A percentile compares a stretch with the other conserved stretches of the same genome.
Evolutionary conservation across 106 monocot species (phyloP).

Genomic region (Allium fistulosum): DNA sequence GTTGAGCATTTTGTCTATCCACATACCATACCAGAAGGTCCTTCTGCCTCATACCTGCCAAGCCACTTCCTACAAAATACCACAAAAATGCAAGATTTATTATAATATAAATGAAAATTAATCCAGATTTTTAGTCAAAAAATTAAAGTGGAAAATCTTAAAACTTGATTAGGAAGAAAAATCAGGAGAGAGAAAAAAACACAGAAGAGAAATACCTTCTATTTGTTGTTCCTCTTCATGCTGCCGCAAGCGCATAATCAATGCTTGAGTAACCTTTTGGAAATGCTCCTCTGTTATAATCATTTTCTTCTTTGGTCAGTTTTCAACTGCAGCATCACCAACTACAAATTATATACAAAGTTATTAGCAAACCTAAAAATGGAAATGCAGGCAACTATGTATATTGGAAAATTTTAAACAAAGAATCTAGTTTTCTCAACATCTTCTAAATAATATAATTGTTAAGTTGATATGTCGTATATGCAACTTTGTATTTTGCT

Average conservation of each 20-base stretch:
- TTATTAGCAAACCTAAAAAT: not conserved
- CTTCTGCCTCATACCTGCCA: constrained; percentile 92
- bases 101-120: not conserved
- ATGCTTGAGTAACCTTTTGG: constrained; percentile 80
- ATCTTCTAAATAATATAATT: no score
- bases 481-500: no score
- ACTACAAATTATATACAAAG: constrained; percentile 8
- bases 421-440: no score
- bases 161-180: not conserved
- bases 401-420: not conserved
- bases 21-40: constrained; percentile 93
- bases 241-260: constrained; percentile 73
- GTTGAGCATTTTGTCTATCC: constrained; percentile 63
- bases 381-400: not conserved
- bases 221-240: constrained; percentile 69
- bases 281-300: constrained; percentile 85
- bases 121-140: not conserved
- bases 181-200: not conserved
- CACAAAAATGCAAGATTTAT: not conserved
- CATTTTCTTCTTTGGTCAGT: constrained; percentile 53
- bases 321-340: constrained; percentile 27
- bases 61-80: constrained; percentile 60
- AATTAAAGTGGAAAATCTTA: not conserved
- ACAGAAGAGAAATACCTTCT: constrained; percentile 54
- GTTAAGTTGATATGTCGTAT: no score